Evolutionary conservation across 768 basidiomycete genomes (phyloP), one percentile per base, ranked within the genome.

Genomic region (Leccinum uliginosum): DNA sequence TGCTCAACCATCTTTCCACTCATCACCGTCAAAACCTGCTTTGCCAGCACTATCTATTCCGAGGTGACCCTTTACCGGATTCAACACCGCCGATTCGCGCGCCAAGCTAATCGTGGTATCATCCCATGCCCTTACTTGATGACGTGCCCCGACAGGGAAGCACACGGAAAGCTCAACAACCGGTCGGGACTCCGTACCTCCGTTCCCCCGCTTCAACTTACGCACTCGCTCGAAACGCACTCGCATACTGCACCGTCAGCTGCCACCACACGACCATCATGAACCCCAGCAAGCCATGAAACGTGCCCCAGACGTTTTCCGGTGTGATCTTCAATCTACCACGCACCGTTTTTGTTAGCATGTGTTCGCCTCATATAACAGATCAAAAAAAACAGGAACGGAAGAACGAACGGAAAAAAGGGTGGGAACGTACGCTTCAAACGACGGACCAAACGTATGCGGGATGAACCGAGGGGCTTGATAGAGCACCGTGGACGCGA

Each of bases 251-350:
- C 50, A 91, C 73, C 2, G 89, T 92, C 17, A 68, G 75, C 72
- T 93, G 91, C 91, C 91, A 93, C 91, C 91, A 93, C 3, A 80
- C 67, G 8, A 87, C 81, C 78, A 92, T 86, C 52, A 78, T 80
- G 6, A 92, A 70, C 11, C 89, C 86, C 32, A 92, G 56, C 47
- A 88, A 17, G 17, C 91, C 91, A 61, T 93, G 91, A 19, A 82
- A 64, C 6, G 78, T 80, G 0, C 88, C 89, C 89, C 90, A 91
- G 1, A 83, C 71, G 26, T 75, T 67, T 68, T 93, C 91, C 0
- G 91, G 91, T 0, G 88, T 90, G 24, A 88, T 61, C 30, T 81
- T 81, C 43, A 58, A 19, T 9, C 59, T 63, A 12, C 26, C 35
- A 38, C n/a, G 26, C 3, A 32, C 2, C 27, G 3, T 21, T 24